phyloP scores from a whole-genome alignment of 1,284 basidiomycete species.

The Heterobasidion parviporum region DNA sequence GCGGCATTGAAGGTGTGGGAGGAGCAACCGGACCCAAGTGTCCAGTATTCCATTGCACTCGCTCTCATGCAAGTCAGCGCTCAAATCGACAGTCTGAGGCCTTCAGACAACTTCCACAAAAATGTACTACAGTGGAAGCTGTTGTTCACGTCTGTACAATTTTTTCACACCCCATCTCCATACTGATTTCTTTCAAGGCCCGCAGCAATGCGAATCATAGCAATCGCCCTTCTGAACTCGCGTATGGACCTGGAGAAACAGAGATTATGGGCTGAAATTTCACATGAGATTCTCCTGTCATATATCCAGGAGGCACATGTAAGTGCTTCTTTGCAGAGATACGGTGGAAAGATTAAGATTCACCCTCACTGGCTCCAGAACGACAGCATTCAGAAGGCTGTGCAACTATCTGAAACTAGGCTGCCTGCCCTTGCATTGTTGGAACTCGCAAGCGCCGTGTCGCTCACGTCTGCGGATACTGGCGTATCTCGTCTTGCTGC shows the following conservation, averaged over 20 bases:
- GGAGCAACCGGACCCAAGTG: slow-evolving; percentile 48
- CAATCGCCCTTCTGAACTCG: slow-evolving; percentile 46
- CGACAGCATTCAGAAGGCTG: slow-evolving; percentile 7
- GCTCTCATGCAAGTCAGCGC: slow-evolving; percentile 41
- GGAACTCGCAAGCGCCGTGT: slow-evolving; percentile 66
- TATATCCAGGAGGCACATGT: slow-evolving; percentile 12
- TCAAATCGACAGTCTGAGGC: slow-evolving; percentile 33
- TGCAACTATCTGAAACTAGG: slow-evolving; percentile 40
- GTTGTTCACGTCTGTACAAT: slow-evolving; percentile 21
- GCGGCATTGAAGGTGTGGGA: slow-evolving; percentile 48
- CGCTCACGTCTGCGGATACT: slow-evolving; percentile 59
- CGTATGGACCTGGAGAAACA: slow-evolving; percentile 54
- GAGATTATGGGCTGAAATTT: slow-evolving; percentile 57
- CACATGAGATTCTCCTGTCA: slow-evolving; percentile 40
- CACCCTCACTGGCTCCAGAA: neutral
- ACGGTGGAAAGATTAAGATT: neutral
- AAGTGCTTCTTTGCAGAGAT: neutral
- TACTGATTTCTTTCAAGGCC: slow-evolving; percentile 32
- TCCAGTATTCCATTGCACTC: slow-evolving; percentile 50
- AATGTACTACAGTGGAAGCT: slow-evolving; percentile 26
- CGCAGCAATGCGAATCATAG: slow-evolving; percentile 44
- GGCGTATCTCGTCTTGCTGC: slow-evolving; percentile 60
- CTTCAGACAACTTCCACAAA: slow-evolving; percentile 26
- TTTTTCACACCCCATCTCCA: slow-evolving; percentile 13
- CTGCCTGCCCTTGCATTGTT: slow-evolving; percentile 54